These are phyloP conservation scores for Colletotrichum phormii DNA, from an alignment of 2,329 filamentous ascomycete genomes.

Conservation along the genomic window DNA sequence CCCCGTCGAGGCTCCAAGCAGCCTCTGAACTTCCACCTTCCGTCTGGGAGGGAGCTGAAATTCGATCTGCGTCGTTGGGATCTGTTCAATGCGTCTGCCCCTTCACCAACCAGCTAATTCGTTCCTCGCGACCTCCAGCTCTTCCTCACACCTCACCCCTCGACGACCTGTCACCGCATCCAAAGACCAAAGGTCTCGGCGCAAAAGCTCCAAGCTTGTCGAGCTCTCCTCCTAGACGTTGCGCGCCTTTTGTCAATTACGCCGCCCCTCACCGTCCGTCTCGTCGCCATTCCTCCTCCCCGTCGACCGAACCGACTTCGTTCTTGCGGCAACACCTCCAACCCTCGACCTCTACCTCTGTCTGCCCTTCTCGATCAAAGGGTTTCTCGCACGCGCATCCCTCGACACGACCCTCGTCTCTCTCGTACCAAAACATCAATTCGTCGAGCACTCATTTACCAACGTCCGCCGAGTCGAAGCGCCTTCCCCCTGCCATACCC, in stretches of 20 bases:
- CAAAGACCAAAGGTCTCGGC: constrained; percentile 3
- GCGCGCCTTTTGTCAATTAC: background rate
- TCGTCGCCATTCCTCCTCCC: background rate
- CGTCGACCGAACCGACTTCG: background rate
- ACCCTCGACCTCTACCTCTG: constrained; percentile 5
- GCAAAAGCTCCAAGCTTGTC: background rate
- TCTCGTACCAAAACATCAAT: background rate
- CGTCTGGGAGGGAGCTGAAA: background rate
- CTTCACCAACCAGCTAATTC: constrained; percentile 10
- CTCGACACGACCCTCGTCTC: constrained; percentile 6
- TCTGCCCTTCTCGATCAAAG: constrained; percentile 4
- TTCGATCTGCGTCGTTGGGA: background rate
- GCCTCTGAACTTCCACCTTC: background rate
- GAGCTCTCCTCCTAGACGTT: background rate
- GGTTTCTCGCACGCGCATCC: background rate
- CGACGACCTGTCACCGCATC: constrained; percentile 5
- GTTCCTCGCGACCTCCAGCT: constrained; percentile 7
- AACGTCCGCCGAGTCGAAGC: background rate
- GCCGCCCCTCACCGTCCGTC: background rate
- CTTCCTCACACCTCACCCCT: constrained; percentile 14
- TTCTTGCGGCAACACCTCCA: background rate
- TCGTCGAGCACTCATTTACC: background rate
- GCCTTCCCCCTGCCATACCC: background rate
- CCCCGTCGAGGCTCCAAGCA: background rate
- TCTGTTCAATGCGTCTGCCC: constrained; percentile 8